A percentile compares a stretch with the other conserved stretches of the same genome.
Conservation (phyloP, 2,329 filamentous ascomycete genomes). For the Capronia coronata region DNA sequence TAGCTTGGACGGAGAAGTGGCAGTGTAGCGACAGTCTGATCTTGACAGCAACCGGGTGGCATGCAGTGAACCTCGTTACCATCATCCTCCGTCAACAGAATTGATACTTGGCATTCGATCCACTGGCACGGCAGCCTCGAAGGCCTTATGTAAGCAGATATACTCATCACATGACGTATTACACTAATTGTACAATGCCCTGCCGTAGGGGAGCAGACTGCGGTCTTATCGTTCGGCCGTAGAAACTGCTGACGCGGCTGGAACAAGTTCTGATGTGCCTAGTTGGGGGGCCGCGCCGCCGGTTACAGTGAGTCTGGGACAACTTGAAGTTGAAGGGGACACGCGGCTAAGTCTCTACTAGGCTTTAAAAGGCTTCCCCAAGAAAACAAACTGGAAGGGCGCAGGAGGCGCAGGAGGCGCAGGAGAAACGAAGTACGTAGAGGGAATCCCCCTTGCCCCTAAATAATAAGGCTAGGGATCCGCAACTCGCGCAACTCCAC, state of each 20-base stretch:
- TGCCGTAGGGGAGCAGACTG: neutral
- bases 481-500: no score
- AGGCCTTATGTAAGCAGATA: neutral
- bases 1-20: neutral
- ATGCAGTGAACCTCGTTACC: neutral
- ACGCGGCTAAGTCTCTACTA: no score
- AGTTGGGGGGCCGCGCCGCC: neutral
- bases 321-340: no score
- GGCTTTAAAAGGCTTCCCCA: no score
- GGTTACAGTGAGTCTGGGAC: no score
- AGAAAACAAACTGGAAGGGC: no score
- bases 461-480: no score
- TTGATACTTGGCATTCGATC: neutral
- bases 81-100: neutral
- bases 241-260: slow-evolving; percentile 8
- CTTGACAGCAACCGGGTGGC: neutral
- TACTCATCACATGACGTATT: neutral
- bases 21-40: neutral
- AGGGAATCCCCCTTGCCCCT: no score
- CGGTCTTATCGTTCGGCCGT: neutral
- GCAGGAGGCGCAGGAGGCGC: no score
- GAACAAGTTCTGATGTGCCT: neutral
- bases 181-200: neutral
- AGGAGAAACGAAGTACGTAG: no score
- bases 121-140: no score